Conservation (phyloP, 768 basidiomycete species). For the Crepidotus variabilis region DNA sequence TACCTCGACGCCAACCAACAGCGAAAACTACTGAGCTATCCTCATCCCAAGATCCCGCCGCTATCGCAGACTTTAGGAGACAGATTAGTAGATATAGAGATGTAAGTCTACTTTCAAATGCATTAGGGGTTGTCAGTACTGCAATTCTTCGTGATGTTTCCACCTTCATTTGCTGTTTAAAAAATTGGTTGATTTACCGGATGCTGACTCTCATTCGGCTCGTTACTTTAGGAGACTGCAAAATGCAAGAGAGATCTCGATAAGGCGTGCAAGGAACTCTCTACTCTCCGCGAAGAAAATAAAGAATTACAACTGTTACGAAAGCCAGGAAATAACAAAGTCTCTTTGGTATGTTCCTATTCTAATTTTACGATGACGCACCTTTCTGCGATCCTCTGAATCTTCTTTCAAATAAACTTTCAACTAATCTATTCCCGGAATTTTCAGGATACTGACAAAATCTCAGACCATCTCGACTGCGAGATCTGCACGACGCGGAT, state of each 20-base stretch:
- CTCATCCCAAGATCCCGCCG: conserved; percentile 15
- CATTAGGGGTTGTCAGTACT: too few relatives aligned
- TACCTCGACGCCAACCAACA: conserved; percentile 6
- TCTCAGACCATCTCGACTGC: conserved; percentile 57
- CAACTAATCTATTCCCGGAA: not conserved
- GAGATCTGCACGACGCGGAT: conserved; percentile 62
- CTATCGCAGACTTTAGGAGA: conserved; percentile 30
- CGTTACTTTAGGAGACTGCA: conserved; percentile 26
- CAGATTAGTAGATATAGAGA: conserved; percentile 41
- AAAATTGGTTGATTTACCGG: not conserved
- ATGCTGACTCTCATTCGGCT: not conserved
- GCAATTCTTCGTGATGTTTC: too few relatives aligned
- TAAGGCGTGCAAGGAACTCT: conserved; percentile 15
- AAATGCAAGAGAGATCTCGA: conserved; percentile 26
- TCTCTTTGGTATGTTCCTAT: conserved; percentile 24
- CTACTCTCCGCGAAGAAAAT: conserved; percentile 22
- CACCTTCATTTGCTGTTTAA: not conserved
- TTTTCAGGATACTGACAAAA: conserved; percentile 33
- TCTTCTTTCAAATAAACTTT: not conserved
- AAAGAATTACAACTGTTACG: conserved; percentile 19
- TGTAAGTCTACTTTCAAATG: conserved; percentile 24
- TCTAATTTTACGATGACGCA: not conserved
- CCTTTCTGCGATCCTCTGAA: too few relatives aligned
- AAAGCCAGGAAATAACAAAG: conserved; percentile 24
- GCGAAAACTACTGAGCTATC: conserved; percentile 7